Evolutionary conservation across 1,139 yeast species (phyloP).

Genomic region (Kodamaea arcana): DNA sequence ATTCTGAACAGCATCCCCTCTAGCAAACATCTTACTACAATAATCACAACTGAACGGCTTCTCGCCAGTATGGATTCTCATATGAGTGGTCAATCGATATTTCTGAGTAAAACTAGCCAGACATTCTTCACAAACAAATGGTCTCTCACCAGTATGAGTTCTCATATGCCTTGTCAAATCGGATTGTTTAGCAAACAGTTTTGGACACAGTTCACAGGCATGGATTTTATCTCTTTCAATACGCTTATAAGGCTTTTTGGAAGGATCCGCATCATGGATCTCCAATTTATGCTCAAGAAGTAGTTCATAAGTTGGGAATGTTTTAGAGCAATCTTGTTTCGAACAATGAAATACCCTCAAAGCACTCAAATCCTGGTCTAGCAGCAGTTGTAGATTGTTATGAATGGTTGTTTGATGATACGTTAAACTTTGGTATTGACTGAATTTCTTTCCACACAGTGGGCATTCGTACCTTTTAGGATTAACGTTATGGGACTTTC

Average conservation of each 20-base stretch:
- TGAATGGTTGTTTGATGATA: conserved; percentile 13
- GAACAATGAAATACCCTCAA: conserved; percentile 15
- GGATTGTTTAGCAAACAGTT: conserved; percentile 19
- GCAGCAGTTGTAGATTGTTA: conserved; percentile 8
- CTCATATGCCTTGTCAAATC: conserved; percentile 23
- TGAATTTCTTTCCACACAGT: conserved; percentile 12
- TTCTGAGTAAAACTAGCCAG: conserved; percentile 22
- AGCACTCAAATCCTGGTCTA: conserved; percentile 3
- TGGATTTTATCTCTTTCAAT: conserved; percentile 15
- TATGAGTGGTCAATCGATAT: conserved; percentile 25
- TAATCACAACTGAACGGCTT: conserved; percentile 23
- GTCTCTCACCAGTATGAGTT: conserved; percentile 26
- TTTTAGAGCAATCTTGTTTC: conserved; percentile 10
- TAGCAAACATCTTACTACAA: conserved; percentile 23
- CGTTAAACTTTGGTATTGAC: conserved; percentile 11
- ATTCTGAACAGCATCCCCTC: conserved; percentile 27
- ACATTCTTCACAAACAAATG: conserved; percentile 21
- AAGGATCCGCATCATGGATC: conserved; percentile 7
- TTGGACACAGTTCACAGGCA: conserved; percentile 17
- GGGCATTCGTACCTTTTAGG: conserved; percentile 11
- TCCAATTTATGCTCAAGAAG: conserved; percentile 9
- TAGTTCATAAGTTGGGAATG: conserved; percentile 10
- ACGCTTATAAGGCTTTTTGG: conserved; percentile 12
- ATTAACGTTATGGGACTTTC: conserved; percentile 10
- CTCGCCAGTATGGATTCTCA: conserved; percentile 25